Percentiles rank a stretch among this genome's conserved stretches.
These are phyloP conservation scores for Pseudoscleropodium purum DNA, from an alignment of 225 moss, liverwort and hornwort genomes.

Conservation along the genomic window DNA sequence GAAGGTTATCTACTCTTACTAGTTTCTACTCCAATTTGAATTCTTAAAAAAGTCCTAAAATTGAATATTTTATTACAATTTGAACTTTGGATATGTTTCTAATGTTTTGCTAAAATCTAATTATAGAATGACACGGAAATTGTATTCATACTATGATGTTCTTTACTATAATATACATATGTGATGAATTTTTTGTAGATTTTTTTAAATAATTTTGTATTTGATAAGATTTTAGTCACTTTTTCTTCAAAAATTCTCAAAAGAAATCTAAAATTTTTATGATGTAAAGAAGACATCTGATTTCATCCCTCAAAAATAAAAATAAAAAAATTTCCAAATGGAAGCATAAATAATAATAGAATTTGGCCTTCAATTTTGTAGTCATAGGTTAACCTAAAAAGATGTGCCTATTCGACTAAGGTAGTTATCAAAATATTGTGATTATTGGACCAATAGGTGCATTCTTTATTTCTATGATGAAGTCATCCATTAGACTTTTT, in stretches of 20 bases:
- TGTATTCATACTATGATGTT: background rate
- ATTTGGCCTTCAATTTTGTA: background rate
- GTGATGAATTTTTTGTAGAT: background rate
- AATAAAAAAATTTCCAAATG: background rate
- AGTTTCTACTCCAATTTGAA: background rate
- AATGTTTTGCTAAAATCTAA: background rate
- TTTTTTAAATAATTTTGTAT: background rate
- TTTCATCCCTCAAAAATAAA: background rate
- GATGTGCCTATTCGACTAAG: rapidly evolving
- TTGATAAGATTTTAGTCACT: background rate
- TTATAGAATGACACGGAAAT: rapidly evolving
- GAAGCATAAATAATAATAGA: background rate
- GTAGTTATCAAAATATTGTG: background rate
- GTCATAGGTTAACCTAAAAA: too few species aligned
- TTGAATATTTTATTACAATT: background rate
- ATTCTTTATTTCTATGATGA: background rate
- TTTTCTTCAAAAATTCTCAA: background rate
- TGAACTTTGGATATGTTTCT: background rate
- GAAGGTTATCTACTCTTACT: background rate
- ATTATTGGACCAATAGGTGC: background rate
- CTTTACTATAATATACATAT: background rate
- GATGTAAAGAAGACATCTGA: background rate
- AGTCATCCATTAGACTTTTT: background rate
- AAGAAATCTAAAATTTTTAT: background rate
- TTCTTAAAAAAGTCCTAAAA: background rate